These are phyloP conservation scores for Glycine soja DNA, from an alignment of 306 rosid species.

Conservation along the genomic window DNA sequence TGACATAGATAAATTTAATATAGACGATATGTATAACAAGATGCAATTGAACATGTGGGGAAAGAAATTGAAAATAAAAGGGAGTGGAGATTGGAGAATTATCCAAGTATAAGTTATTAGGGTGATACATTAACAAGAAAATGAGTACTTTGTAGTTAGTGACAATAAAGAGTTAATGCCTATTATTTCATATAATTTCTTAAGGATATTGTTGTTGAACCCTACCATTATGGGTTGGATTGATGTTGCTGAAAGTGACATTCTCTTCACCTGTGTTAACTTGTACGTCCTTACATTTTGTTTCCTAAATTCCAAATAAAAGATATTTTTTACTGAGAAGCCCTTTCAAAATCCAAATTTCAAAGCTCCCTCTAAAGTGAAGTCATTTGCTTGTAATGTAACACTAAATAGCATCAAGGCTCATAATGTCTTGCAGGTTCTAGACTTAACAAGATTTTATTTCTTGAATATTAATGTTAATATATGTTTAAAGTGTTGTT, in stretches of 20 bases:
- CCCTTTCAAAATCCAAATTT: neutral
- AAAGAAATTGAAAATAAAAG: slow-evolving; percentile 2
- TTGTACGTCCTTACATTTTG: neutral
- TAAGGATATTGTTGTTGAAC: neutral
- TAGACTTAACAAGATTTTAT: neutral
- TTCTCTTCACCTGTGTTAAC: neutral
- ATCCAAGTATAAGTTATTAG: neutral
- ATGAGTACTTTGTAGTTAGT: neutral
- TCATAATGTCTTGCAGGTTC: neutral
- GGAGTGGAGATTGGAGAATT: neutral
- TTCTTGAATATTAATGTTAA: slow-evolving; percentile 4
- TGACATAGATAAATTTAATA: too few species aligned
- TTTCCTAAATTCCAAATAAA: neutral
- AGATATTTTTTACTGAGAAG: neutral
- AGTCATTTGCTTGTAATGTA: neutral
- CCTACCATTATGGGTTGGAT: neutral
- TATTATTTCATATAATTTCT: slow-evolving; percentile 5
- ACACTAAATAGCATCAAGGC: neutral
- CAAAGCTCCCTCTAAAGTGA: neutral
- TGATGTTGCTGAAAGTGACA: neutral
- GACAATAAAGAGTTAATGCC: neutral
- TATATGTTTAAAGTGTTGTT: neutral
- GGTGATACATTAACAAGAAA: neutral
- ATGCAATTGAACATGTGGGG: neutral
- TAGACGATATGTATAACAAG: neutral